Evolutionary conservation across 1,284 basidiomycete genomes (phyloP), one percentile per base, ranked within the genome.

Genomic region (Ceratorhiza oryzae-sativae): DNA sequence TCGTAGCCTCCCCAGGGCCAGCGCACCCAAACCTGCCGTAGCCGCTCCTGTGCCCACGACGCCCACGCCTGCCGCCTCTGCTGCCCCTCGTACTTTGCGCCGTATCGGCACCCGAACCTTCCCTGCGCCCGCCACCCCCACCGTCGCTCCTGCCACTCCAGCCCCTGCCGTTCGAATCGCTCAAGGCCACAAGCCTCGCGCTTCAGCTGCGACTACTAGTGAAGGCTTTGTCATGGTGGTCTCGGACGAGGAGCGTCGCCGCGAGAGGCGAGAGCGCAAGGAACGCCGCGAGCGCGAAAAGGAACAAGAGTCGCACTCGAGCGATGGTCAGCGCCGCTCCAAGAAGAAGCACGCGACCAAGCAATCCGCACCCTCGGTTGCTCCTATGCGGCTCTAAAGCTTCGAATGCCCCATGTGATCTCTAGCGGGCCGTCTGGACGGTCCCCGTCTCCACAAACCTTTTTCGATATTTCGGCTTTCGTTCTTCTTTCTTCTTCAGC

Each of bases 341-440:
- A 65, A 53, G 62, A 65, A 65, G 48, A 65, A 53, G 30, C 27
- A 42, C 15, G n/a, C n/a, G n/a, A 53, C n/a, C 45, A 65, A 65
- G 48, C 48, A 65, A n/a, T 20, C 45, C 10, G 46, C 20, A 20
- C 62, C 62, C 48, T 65, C 62, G 30, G 62, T 68, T 32, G 49
- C 51, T 2, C 25, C 42, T 12, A 68, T 68, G 63, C 51, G 63
- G 36, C 63, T 68, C 39, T 68, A 25, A 68, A 51, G 42, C 10
- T 27, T 25, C 63, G 10, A 32, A n/a, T n/a, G 41, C 48, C 12
- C 27, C 36, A n/a, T 13, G 48, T 53, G 48, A 46, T 65, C 48
- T 39, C 48, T 20, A 46, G 62, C 62, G 62, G 60, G 34, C 62
- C 46, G 62, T 65, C 62, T 65, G 62, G 62, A 65, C 62, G 46